Evolutionary conservation across 805 yeast species (phyloP), one percentile per base, ranked within the genome.

Genomic region (Ascoidea asiatica): DNA sequence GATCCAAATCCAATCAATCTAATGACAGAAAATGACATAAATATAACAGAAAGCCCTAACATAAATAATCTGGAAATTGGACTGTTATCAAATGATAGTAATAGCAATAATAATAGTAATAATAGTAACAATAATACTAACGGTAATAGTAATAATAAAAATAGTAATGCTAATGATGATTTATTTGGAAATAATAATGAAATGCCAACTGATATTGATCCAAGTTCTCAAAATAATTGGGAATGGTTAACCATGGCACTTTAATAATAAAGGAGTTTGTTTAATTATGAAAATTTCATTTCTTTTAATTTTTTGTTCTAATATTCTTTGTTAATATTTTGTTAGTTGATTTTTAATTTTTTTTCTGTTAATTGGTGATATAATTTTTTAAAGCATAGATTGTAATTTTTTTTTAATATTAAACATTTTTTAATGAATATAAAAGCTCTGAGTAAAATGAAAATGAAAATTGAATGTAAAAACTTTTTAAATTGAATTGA

Each of bases 301-400:
- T 29, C 4, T 11, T 29, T 29, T 2, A 11, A 8, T 11, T 38
- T 38, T 38, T 38, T n/a, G 15, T 38, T 38, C 15, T 19, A 11
- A 19, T 38, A 11, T 19, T 19, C 21, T 11, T 38, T 19, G 2
- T 37, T 11, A 37, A 7, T 18, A 13, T 18, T 38, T 19, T 19
- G 20, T 38, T 19, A 11, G 2, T 38, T 38, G 15, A 11, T 19
- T 19, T 38, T 37, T 18, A 7, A 23, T n/a, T 37, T 37, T 54
- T 58, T 6, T 52, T 52, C 42, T 61, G 67, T 53, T n/a, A n/a
- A n/a, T n/a, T n/a, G n/a, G n/a, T n/a, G n/a, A n/a, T n/a, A n/a
- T n/a, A n/a, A n/a, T n/a, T n/a, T n/a, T n/a, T n/a, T n/a, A n/a
- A n/a, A n/a, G n/a, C n/a, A n/a, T n/a, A n/a, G n/a, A n/a, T n/a